Evolutionary conservation across 139 green algal species (phyloP), one percentile per base, ranked within the genome.

Genomic region (Yamagishiella unicocca): DNA sequence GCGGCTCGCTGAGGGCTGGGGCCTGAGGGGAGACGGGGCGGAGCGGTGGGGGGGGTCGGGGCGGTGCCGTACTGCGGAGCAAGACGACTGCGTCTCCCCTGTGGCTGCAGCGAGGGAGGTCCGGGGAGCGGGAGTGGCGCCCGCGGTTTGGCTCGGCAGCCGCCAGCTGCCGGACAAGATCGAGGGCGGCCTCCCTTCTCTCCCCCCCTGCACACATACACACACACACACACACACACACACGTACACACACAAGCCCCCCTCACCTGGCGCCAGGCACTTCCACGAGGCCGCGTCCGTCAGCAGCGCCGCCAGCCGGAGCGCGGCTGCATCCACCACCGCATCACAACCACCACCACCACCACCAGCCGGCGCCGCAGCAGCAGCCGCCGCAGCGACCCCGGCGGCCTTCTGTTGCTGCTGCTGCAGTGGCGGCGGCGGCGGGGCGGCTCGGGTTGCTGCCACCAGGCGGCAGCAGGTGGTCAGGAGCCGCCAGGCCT

Each of bases 241-340:
- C 27, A 58, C 72, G 24, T n/a, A 22, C 72, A 25, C 25, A 42
- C 42, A 38, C 55, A 17, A 21, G n/a, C 55, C 62, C 24, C 62
- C 62, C 61, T 33, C 27, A 33, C 38, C 29, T 27, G 17, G 24
- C 81, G 82, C 8, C 50, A 87, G 64, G 31, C 40, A 55, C 61
- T 72, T 82, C 88, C 85, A 89, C 0, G 31, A 25, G 4, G 35
- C 27, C 1, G 68, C 25, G 64, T 90, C 81, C 24, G 89, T 92
- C 82, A 93, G 66, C 33, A 95, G 70, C 45, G 70, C 71, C 73
- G 94, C 46, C 67, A 93, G 29, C 7, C 92, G 81, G 2, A 89
- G 79, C 4, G 92, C 89, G 42, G 91, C 92, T 9, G 90, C 82
- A 61, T 94, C 87, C 4, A 92, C 42, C 22, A 95, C 84, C 12